Evolutionary conservation across 1,139 yeast species (phyloP).

Genomic region (Kodamaea anthophila): DNA sequence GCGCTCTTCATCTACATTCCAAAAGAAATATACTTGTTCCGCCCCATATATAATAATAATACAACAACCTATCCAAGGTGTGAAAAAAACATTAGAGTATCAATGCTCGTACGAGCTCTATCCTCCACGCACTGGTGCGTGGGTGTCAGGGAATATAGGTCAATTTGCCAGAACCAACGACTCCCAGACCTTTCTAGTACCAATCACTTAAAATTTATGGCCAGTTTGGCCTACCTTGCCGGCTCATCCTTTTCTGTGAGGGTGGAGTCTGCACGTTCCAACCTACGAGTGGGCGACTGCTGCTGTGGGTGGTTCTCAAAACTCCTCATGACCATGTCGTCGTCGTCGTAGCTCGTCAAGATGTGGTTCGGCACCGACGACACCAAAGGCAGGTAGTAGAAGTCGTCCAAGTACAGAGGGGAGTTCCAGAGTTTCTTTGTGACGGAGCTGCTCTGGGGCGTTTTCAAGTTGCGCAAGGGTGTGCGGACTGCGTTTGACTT

Average conservation of each 20-base stretch:
- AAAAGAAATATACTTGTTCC: too few relatives aligned
- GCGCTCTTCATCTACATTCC: too few relatives aligned
- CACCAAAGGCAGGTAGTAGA: constrained; percentile 49
- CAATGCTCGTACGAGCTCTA: too few relatives aligned
- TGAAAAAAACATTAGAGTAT: constrained; percentile 2
- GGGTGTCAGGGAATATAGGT: too few relatives aligned
- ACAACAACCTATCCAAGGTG: constrained; percentile 6
- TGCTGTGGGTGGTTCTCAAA: constrained; percentile 28
- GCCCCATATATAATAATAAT: constrained; percentile 3
- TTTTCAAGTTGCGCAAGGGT: constrained; percentile 33
- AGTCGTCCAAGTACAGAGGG: constrained; percentile 62
- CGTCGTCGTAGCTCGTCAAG: constrained; percentile 45
- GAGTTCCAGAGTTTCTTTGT: constrained; percentile 54
- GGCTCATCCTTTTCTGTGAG: constrained; percentile 8
- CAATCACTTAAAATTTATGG: too few relatives aligned
- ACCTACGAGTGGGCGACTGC: constrained; percentile 10
- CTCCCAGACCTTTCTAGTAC: too few relatives aligned
- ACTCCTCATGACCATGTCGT: constrained; percentile 47
- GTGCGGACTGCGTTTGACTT: constrained; percentile 28
- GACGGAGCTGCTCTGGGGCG: constrained; percentile 41
- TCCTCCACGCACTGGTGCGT: too few relatives aligned
- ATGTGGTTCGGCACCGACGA: constrained; percentile 7
- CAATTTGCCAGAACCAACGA: too few relatives aligned
- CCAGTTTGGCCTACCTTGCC: too few relatives aligned
- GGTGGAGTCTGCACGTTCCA: constrained; percentile 3